Conservation (phyloP, 441 rosid genomes). For the Gossypium aridum region DNA sequence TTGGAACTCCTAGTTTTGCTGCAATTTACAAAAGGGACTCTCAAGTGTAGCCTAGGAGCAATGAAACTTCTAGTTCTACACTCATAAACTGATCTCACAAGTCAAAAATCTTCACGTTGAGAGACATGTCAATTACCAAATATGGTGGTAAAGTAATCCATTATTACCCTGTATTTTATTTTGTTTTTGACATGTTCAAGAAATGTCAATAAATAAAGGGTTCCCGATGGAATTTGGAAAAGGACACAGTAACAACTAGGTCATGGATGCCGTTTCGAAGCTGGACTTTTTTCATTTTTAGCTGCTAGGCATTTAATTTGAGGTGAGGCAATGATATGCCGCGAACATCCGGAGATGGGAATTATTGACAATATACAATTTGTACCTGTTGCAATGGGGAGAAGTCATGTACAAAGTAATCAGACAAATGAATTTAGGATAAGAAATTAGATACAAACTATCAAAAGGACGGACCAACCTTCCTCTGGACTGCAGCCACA, state of each 20-base stretch:
- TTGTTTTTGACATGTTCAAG: background rate
- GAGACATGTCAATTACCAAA: too few relatives aligned
- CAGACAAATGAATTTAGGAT: constrained; percentile 10
- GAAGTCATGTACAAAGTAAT: constrained; percentile 7
- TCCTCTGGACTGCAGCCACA: constrained; percentile 18
- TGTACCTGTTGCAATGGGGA: constrained; percentile 12
- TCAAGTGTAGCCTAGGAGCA: too few relatives aligned
- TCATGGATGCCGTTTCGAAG: background rate
- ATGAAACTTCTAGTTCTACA: too few relatives aligned
- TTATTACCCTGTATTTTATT: too few relatives aligned
- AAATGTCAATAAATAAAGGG: background rate
- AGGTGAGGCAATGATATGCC: background rate
- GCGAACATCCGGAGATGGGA: background rate
- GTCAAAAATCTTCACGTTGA: too few relatives aligned
- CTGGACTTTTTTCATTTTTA: background rate
- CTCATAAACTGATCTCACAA: too few relatives aligned
- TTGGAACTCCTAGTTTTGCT: too few relatives aligned
- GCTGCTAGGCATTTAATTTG: constrained; percentile 6
- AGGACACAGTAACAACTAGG: background rate
- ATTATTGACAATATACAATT: background rate
- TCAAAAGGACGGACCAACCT: constrained; percentile 26
- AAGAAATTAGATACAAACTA: constrained; percentile 2
- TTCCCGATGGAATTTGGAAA: background rate
- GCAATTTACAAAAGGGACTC: too few relatives aligned
- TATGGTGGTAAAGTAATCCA: too few relatives aligned